Percentiles rank a stretch among this genome's conserved stretches.
Evolutionary conservation across 352 stramenopile species (phyloP).

Genomic region (Phytophthora constricta): DNA sequence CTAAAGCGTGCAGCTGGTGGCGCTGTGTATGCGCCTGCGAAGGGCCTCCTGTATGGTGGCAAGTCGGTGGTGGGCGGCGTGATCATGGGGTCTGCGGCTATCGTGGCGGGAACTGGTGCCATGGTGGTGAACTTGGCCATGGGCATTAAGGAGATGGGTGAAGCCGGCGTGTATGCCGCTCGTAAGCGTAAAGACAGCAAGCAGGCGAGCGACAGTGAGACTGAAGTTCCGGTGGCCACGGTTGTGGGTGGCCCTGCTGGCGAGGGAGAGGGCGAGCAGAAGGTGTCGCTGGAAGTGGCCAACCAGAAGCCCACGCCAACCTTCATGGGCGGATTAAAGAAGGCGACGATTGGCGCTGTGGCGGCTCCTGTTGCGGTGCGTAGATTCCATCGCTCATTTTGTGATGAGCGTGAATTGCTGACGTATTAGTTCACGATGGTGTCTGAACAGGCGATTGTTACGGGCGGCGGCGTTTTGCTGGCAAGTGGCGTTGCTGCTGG

Average conservation of each 20-base stretch:
- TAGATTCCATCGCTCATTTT: not conserved
- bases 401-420: not conserved
- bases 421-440: conserved; percentile 7
- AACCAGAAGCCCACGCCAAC: conserved; percentile 79
- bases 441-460: conserved; percentile 68
- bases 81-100: conserved; percentile 83
- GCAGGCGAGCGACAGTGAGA: conserved; percentile 48
- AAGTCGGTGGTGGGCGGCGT: conserved; percentile 84
- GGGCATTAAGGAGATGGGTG: conserved; percentile 88
- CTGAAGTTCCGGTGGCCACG: conserved; percentile 28
- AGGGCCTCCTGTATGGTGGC: conserved; percentile 84
- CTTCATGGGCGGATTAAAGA: conserved; percentile 88
- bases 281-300: conserved; percentile 33
- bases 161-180: conserved; percentile 79
- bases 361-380: conserved; percentile 79
- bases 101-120: conserved; percentile 75
- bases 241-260: conserved; percentile 14
- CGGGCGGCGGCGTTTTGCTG: conserved; percentile 73
- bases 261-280: conserved; percentile 30
- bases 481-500: conserved; percentile 80
- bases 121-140: conserved; percentile 87
- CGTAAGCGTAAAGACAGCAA: conserved; percentile 69
- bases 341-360: conserved; percentile 84
- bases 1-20: conserved; percentile 79
- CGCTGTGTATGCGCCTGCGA: conserved; percentile 82